phyloP scores from a whole-genome alignment of 2,329 filamentous ascomycete genomes.

The Cryphonectria carpinicola region DNA sequence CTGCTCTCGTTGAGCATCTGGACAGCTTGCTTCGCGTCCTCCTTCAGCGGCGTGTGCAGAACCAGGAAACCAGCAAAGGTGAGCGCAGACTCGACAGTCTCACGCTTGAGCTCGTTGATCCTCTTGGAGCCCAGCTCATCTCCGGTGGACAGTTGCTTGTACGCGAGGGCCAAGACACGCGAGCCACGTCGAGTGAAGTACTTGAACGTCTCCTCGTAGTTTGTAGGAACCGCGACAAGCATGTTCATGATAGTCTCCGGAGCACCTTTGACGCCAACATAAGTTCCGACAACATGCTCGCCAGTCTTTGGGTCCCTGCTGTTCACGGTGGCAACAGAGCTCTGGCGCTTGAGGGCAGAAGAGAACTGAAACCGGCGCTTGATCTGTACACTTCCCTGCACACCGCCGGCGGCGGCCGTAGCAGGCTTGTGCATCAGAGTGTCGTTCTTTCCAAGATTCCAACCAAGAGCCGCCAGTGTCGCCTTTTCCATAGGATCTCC shows the following conservation, averaged over 20 bases:
- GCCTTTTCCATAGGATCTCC: slow-evolving; percentile 99
- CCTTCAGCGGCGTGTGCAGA: slow-evolving; percentile 92
- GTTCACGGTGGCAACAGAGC: slow-evolving; percentile 84
- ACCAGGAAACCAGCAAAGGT: slow-evolving; percentile 95
- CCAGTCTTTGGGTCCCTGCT: slow-evolving; percentile 72
- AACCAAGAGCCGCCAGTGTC: slow-evolving; percentile 85
- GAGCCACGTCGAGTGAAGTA: slow-evolving; percentile 96
- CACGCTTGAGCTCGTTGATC: slow-evolving; percentile 93
- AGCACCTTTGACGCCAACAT: slow-evolving; percentile 94
- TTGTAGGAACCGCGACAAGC: slow-evolving; percentile 77
- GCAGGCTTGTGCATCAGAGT: slow-evolving; percentile 71
- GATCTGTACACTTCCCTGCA: slow-evolving; percentile 82
- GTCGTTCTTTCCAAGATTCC: slow-evolving; percentile 90
- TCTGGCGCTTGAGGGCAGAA: slow-evolving; percentile 93
- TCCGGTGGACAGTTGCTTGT: slow-evolving; percentile 85
- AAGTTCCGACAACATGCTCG: slow-evolving; percentile 80
- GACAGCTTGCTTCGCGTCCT: slow-evolving; percentile 91
- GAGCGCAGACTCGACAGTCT: slow-evolving; percentile 83
- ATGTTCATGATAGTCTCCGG: slow-evolving; percentile 97
- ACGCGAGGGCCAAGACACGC: slow-evolving; percentile 89
- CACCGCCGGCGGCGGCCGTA: slow-evolving; percentile 50
- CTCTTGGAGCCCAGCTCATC: slow-evolving; percentile 79
- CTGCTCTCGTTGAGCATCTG: slow-evolving; percentile 99
- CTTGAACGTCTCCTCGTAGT: slow-evolving; percentile 98
- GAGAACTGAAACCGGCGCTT: slow-evolving; percentile 98